Evolutionary conservation across 2,329 filamentous ascomycete genomes (phyloP), one percentile per base, ranked within the genome.

Genomic region (Cladosporium sphaerospermum): DNA sequence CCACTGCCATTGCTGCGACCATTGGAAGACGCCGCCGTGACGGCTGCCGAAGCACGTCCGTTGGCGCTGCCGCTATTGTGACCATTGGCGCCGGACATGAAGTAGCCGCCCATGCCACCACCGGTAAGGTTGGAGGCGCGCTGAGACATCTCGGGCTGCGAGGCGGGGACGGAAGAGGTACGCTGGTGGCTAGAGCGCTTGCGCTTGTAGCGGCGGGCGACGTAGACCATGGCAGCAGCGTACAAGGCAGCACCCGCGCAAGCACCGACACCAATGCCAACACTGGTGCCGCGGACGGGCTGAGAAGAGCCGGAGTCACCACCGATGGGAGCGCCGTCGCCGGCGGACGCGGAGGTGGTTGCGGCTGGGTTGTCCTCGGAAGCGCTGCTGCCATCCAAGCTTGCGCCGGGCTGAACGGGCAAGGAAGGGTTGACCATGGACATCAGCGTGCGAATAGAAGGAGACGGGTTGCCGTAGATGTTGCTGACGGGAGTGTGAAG

Each of bases 171-270:
- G 43, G 89, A 95, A 77, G 83, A 89, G 49, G 85, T 78, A 55
- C 89, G 87, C 64, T 84, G 81, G 73, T 95, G 88, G 33, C 61
- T 61, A 49, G 61, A 55, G 47, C 82, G 76, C 79, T 87, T 89
- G 75, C 87, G 85, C 78, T 91, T 89, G 79, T 96, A 96, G 56
- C 91, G 82, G 57, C 90, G 85, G 46, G 91, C 91, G 60, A 96
- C 83, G 64, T 93, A 84, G 75, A 96, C 92, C 91, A 96, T 96
- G 69, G 89, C 90, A 10, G 87, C 88, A 65, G 90, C 91, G 62
- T 96, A 96, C n/a, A 89, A 84, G 47, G 85, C 86, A 40, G 88
- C 89, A 64, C 90, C 55, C 14, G 51, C 40, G 44, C 44, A 45
- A 39, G 36, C 50, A 5, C 55, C 57, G 44, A 59, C 54, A 43